Evolutionary conservation across 163 green algal genomes (phyloP).

Genomic region (Picocystis sp.): DNA sequence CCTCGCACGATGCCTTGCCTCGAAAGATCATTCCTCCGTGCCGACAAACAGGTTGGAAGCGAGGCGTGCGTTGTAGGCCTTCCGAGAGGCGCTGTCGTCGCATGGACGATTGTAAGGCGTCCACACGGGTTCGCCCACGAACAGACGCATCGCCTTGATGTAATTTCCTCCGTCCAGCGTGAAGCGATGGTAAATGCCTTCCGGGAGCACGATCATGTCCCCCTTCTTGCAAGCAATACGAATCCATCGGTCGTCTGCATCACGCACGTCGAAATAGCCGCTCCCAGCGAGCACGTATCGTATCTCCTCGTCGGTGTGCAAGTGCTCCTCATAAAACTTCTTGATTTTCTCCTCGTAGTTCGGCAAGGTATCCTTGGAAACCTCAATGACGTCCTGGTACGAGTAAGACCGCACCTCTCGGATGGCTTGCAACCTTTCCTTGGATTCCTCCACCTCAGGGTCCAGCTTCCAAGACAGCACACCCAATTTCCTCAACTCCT

Average conservation of each 20-base stretch:
- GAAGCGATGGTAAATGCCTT: slow-evolving; percentile 84
- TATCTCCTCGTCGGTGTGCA: slow-evolving; percentile 71
- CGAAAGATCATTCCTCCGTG: too few species aligned
- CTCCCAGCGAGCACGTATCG: slow-evolving; percentile 41
- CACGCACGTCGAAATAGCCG: slow-evolving; percentile 90
- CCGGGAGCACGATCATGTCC: slow-evolving; percentile 79
- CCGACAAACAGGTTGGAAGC: too few species aligned
- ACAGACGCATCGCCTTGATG: slow-evolving; percentile 73
- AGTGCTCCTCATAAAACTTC: slow-evolving; percentile 50
- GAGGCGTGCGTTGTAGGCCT: too few species aligned
- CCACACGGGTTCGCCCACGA: slow-evolving; percentile 85
- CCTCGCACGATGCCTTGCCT: too few species aligned
- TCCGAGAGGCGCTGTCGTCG: slow-evolving; percentile 21
- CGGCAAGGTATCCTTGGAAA: slow-evolving; percentile 52
- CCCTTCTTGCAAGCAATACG: slow-evolving; percentile 56
- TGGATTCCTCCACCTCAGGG: background rate
- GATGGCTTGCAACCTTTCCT: slow-evolving; percentile 46
- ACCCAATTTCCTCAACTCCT: slow-evolving; percentile 31
- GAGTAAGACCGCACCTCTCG: slow-evolving; percentile 58
- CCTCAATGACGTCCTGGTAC: slow-evolving; percentile 71
- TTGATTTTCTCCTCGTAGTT: slow-evolving; percentile 89
- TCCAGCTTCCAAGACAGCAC: slow-evolving; percentile 73
- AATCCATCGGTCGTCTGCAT: slow-evolving; percentile 75
- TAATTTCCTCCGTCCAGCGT: background rate
- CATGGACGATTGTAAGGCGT: slow-evolving; percentile 66